Evolutionary conservation across 306 rosid genomes (phyloP).

Genomic region (Cyamopsis tetragonoloba): DNA sequence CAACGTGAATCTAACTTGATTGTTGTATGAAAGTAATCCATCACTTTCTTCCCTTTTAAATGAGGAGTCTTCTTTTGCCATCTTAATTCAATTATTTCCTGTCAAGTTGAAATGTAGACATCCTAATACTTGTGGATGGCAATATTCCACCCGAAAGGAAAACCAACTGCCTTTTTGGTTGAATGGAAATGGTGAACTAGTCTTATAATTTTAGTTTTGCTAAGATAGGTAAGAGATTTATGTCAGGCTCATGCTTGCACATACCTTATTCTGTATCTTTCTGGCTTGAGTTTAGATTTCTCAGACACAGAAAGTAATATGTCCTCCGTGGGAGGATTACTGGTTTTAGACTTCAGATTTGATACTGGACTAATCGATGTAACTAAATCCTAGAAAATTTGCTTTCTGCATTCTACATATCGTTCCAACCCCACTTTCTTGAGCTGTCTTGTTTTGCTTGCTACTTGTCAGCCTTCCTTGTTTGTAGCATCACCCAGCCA

Average conservation of each 20-base stretch:
- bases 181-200: not conserved
- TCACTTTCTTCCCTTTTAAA: not conserved
- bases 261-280: not conserved
- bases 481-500: not conserved
- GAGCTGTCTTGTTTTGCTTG: not conserved
- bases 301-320: not conserved
- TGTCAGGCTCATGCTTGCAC: not conserved
- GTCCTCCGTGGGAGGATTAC: not conserved
- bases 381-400: not conserved
- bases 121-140: not conserved
- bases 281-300: not conserved
- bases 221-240: not conserved
- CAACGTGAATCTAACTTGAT: slow-evolving; percentile 9
- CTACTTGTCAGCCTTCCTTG: not conserved
- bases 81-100: not conserved
- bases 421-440: not conserved
- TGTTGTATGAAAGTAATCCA: not conserved
- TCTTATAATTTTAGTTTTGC: not conserved
- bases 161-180: not conserved
- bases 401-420: not conserved
- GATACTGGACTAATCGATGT: not conserved
- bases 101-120: not conserved
- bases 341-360: not conserved
- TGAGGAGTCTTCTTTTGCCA: not conserved
- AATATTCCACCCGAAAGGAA: not conserved